phyloP scores from a whole-genome alignment of 208 protist species.

The Leishmania tropica region DNA sequence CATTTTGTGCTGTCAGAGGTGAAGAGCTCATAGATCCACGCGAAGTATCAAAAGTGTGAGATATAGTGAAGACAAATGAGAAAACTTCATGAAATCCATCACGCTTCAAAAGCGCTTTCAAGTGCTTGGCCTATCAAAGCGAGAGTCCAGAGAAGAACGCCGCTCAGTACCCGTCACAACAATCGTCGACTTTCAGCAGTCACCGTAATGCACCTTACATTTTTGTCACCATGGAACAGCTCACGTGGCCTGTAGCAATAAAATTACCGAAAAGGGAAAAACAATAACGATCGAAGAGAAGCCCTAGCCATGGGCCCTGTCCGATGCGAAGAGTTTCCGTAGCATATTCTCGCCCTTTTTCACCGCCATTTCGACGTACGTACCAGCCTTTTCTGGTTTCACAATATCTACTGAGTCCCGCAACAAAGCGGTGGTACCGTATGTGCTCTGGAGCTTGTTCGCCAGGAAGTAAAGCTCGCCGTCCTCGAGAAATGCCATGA shows the following conservation, averaged over 20 bases:
- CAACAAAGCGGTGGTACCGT: constrained; percentile 61
- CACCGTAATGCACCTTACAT: not conserved
- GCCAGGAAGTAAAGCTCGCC: constrained; percentile 74
- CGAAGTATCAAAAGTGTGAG: not conserved
- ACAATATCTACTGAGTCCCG: constrained; percentile 67
- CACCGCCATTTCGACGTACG: constrained; percentile 52
- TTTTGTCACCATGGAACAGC: not conserved
- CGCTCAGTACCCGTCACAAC: not conserved
- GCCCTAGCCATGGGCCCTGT: constrained; percentile 9
- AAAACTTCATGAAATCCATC: not conserved
- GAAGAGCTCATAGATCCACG: not conserved
- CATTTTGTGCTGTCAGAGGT: constrained; percentile 10
- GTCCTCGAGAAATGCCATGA: constrained; percentile 74
- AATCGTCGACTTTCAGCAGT: not conserved
- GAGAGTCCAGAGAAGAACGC: not conserved
- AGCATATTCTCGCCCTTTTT: constrained; percentile 37
- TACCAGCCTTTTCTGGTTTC: constrained; percentile 41
- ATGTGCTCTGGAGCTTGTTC: constrained; percentile 67
- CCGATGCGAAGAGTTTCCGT: constrained; percentile 25
- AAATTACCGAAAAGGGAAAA: not conserved
- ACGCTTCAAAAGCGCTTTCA: not conserved
- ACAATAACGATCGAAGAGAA: constrained; percentile 13
- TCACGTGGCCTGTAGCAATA: not conserved
- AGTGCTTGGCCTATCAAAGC: not conserved
- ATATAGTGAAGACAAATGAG: not conserved